Conservation (phyloP, 768 basidiomycete species). For the Baorangia bicolor region DNA sequence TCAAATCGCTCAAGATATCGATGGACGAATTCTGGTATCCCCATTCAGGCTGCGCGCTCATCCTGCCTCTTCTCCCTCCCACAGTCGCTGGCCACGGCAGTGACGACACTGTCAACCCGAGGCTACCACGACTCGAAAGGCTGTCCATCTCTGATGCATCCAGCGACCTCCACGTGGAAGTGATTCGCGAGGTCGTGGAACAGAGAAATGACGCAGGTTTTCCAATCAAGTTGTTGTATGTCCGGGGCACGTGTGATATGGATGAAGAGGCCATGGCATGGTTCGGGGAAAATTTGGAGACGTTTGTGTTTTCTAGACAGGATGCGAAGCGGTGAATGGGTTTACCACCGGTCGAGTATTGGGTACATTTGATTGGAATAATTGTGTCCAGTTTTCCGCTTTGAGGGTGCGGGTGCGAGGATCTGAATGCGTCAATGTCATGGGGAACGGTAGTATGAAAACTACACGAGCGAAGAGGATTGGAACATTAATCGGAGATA, state of each 20-base stretch:
- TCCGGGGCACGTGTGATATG: not conserved
- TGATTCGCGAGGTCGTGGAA: slow-evolving; percentile 45
- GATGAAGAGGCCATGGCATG: not conserved
- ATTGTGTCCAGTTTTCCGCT: too few species aligned
- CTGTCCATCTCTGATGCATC: slow-evolving; percentile 46
- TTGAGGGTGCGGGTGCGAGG: too few species aligned
- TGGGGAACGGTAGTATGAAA: too few species aligned
- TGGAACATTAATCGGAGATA: too few species aligned
- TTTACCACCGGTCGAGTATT: too few species aligned
- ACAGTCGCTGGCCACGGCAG: not conserved
- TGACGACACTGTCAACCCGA: slow-evolving; percentile 5
- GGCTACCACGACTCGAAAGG: slow-evolving; percentile 49
- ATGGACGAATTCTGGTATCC: slow-evolving; percentile 26
- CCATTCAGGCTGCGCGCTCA: slow-evolving; percentile 20
- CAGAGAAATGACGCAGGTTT: slow-evolving; percentile 39
- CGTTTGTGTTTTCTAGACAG: not conserved
- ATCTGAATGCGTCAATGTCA: too few species aligned
- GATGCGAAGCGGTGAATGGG: not conserved
- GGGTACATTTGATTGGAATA: too few species aligned
- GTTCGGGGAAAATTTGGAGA: not conserved
- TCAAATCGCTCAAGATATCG: slow-evolving; percentile 43
- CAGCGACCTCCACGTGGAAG: slow-evolving; percentile 19
- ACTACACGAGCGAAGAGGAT: too few species aligned
- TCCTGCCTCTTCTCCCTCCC: slow-evolving; percentile 1
- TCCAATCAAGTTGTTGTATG: slow-evolving; percentile 23